Conservation (phyloP, 1,284 basidiomycete genomes). For the Ganoderma resinaceum region DNA sequence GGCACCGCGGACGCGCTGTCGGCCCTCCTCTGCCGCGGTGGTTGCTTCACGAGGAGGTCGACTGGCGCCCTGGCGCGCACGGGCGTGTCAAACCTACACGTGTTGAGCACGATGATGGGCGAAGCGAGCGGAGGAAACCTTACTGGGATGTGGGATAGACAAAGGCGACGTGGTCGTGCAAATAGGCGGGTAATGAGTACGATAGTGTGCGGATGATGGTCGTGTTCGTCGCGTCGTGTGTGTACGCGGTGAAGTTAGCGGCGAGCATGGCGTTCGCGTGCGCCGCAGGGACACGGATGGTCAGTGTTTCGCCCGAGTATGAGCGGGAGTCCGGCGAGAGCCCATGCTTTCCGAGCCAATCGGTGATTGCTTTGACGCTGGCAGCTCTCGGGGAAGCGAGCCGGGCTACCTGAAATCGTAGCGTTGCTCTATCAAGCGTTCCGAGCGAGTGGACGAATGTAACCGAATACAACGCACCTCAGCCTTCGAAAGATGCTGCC, state of each 20-base stretch:
- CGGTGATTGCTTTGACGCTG: slow-evolving; percentile 42
- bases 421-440: neutral
- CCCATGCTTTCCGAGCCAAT: slow-evolving; percentile 45
- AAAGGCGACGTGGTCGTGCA: slow-evolving; percentile 44
- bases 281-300: slow-evolving; percentile 31
- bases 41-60: neutral
- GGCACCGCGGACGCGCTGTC: neutral
- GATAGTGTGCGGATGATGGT: slow-evolving; percentile 44
- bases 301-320: slow-evolving; percentile 37
- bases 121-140: neutral
- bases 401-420: neutral
- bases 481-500: slow-evolving; percentile 38
- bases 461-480: slow-evolving; percentile 29
- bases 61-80: neutral
- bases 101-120: neutral
- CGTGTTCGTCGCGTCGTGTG: slow-evolving; percentile 42
- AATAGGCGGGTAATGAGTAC: slow-evolving; percentile 46
- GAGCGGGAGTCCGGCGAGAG: slow-evolving; percentile 39
- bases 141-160: slow-evolving; percentile 47
- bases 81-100: neutral
- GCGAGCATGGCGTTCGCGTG: slow-evolving; percentile 46
- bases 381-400: slow-evolving; percentile 38
- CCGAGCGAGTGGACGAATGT: neutral
- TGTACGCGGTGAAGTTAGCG: slow-evolving; percentile 46
- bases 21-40: neutral